A percentile compares a stretch with the other conserved stretches of the same genome.
phyloP scores from a whole-genome alignment of 495 filamentous ascomycete genomes.

The Penicillium argentinense region DNA sequence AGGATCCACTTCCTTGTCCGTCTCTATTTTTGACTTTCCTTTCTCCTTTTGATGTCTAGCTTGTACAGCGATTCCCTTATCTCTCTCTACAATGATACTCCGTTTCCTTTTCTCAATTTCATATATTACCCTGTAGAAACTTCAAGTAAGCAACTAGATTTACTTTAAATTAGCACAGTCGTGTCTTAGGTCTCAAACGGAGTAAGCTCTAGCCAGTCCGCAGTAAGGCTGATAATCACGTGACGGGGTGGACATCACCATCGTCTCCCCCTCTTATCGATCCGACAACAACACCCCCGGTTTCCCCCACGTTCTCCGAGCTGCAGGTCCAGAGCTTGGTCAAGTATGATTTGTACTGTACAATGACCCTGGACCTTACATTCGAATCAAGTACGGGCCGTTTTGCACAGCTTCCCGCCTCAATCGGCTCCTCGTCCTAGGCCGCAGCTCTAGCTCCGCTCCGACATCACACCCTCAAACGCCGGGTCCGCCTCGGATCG shows the following conservation, averaged over 20 bases:
- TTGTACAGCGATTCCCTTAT: constrained; percentile 22
- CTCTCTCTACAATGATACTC: constrained; percentile 14
- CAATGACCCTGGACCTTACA: constrained; percentile 29
- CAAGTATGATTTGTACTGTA: constrained; percentile 29
- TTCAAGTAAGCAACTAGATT: too few relatives aligned
- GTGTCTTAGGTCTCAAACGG: too few relatives aligned
- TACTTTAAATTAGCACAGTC: too few relatives aligned
- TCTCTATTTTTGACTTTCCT: constrained; percentile 6
- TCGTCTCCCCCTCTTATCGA: constrained; percentile 28
- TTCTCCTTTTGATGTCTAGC: constrained; percentile 18
- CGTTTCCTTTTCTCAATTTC: neutral
- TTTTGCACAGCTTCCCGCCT: constrained; percentile 20
- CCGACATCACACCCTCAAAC: constrained; percentile 20
- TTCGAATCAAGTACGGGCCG: constrained; percentile 24
- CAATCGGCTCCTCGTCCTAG: constrained; percentile 17
- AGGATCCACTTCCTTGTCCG: neutral
- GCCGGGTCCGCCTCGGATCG: neutral
- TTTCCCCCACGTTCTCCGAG: constrained; percentile 15
- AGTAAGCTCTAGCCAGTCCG: too few relatives aligned
- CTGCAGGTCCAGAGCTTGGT: constrained; percentile 18
- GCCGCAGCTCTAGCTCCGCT: constrained; percentile 30
- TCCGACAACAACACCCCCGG: constrained; percentile 20
- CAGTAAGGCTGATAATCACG: constrained; percentile 18
- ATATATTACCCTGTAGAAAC: too few relatives aligned
- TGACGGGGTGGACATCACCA: constrained; percentile 13